Evolutionary conservation across 2,329 filamentous ascomycete species (phyloP).

Genomic region (Pestalotiopsis sp.): DNA sequence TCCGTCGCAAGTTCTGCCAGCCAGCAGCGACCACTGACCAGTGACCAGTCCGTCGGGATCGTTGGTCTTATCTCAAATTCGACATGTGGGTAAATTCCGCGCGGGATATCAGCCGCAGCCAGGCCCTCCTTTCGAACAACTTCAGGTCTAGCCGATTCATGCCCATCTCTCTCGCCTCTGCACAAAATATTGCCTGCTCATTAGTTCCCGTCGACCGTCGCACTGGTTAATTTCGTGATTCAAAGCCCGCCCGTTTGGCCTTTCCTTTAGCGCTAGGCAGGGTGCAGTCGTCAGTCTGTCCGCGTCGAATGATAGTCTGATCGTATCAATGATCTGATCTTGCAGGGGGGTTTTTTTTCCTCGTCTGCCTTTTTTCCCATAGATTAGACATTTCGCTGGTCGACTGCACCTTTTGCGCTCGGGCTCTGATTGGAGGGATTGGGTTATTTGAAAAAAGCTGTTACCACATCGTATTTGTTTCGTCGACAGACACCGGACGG

Average conservation of each 20-base stretch:
- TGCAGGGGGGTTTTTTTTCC: background rate
- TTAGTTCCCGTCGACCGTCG: background rate
- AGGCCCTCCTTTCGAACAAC: background rate
- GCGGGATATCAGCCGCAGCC: background rate
- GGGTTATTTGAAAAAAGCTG: background rate
- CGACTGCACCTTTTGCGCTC: background rate
- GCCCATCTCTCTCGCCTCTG: no score
- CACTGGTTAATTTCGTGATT: background rate
- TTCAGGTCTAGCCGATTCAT: no score
- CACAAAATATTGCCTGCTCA: no score
- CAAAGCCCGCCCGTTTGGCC: background rate
- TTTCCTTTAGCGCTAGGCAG: background rate
- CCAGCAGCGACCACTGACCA: no score
- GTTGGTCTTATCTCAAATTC: conserved; percentile 6
- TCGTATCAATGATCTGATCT: background rate
- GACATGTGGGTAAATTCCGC: background rate
- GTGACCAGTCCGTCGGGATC: background rate
- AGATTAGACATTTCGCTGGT: background rate
- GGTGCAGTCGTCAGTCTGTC: background rate
- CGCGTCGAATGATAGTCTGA: background rate
- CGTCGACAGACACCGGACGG: background rate
- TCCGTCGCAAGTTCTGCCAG: no score
- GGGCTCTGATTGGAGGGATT: background rate
- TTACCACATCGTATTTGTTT: conserved; percentile 2
- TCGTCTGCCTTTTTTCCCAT: background rate